Conservation (phyloP, 148 eudicot species). For the Simmondsia chinensis region DNA sequence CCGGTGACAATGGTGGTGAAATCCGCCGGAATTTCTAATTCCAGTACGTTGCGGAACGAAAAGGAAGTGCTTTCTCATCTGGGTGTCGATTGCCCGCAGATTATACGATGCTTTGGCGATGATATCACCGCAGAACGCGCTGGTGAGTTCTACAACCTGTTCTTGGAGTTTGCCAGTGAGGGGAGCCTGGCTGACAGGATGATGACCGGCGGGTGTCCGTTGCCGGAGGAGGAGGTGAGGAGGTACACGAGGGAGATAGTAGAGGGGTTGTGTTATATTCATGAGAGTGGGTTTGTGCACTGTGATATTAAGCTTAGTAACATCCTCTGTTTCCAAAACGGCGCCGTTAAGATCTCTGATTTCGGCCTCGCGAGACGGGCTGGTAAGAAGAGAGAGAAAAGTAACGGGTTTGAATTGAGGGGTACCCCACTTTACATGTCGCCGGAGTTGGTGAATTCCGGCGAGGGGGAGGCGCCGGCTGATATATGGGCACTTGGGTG, state of each 20-base stretch:
- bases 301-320: conserved; percentile 14
- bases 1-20: conserved; percentile 8
- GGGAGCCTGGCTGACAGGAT: conserved; percentile 4
- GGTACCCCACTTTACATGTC: conserved; percentile 73
- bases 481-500: conserved; percentile 72
- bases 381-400: background rate
- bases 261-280: conserved; percentile 8
- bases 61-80: conserved; percentile 7
- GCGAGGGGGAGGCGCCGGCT: conserved; percentile 29
- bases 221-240: conserved; percentile 1
- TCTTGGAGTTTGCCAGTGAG: conserved; percentile 11
- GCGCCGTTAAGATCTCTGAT: conserved; percentile 9
- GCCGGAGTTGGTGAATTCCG: conserved; percentile 40
- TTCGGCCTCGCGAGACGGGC: conserved; percentile 11
- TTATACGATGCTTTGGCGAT: conserved; percentile 3
- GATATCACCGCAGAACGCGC: conserved; percentile 6
- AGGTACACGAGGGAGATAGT: background rate
- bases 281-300: conserved; percentile 11
- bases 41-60: conserved; percentile 5
- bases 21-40: background rate
- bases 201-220: background rate
- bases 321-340: conserved; percentile 1
- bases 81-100: conserved; percentile 4
- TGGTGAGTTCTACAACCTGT: background rate
- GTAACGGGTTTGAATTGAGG: conserved; percentile 14